These are phyloP conservation scores for Thamnidium elegans DNA, from an alignment of 192 early-diverging fungal genomes.

Conservation along the genomic window DNA sequence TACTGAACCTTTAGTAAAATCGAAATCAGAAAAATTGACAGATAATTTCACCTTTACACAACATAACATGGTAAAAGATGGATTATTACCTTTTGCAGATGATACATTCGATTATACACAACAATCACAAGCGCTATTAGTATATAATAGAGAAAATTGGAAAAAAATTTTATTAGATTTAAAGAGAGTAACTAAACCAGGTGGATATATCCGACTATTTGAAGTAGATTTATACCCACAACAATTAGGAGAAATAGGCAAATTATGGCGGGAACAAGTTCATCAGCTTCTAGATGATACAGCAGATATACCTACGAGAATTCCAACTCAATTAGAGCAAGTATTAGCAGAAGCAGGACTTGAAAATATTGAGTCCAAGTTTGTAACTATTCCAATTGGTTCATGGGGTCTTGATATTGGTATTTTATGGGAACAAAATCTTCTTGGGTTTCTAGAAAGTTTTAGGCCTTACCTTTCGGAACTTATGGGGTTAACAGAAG, in stretches of 20 bases:
- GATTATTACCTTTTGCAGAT: slow-evolving; percentile 1
- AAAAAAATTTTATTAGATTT: slow-evolving; percentile 7
- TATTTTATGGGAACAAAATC: slow-evolving; percentile 15
- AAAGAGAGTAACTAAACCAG: slow-evolving; percentile 14
- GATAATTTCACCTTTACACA: background rate
- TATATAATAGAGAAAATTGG: slow-evolving; percentile 4
- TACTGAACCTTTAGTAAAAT: too few species aligned
- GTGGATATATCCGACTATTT: slow-evolving; percentile 20
- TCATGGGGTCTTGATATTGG: slow-evolving; percentile 25
- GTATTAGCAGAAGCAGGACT: slow-evolving; percentile 13
- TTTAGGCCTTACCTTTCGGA: slow-evolving; percentile 2
- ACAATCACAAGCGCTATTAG: slow-evolving; percentile 4
- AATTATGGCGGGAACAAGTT: background rate
- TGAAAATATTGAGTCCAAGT: background rate
- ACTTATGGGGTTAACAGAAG: background rate
- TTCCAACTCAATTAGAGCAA: slow-evolving; percentile 7
- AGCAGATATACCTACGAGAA: slow-evolving; percentile 6
- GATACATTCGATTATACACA: slow-evolving; percentile 24
- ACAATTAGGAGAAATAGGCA: slow-evolving; percentile 8
- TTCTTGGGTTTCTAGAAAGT: slow-evolving; percentile 3
- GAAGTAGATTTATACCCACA: slow-evolving; percentile 19
- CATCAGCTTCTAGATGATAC: background rate
- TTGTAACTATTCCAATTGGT: slow-evolving; percentile 23
- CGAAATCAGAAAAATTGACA: background rate
- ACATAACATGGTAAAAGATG: slow-evolving; percentile 15